Evolutionary conservation across 805 yeast genomes (phyloP), one percentile per base, ranked within the genome.

Genomic region (Millerozyma miso): DNA sequence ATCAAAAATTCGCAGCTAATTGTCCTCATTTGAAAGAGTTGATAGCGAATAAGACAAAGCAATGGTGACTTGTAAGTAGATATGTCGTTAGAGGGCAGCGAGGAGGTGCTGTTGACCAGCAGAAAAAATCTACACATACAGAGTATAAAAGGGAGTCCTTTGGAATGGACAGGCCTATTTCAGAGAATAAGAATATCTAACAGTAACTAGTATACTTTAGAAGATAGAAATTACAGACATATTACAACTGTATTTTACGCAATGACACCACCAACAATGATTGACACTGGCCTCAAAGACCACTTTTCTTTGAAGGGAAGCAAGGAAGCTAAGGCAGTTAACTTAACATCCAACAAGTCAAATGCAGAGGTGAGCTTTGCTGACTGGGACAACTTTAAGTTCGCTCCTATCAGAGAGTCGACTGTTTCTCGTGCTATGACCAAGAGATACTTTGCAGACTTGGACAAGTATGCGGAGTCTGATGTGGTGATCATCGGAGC

Each of bases 341-440:
- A 42, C n/a, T 38, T 55, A 26, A 42, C 51, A 15, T 47, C 59
- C 15, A 50, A 54, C 17, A 54, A 59, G 17, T 42, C 51, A 13
- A 53, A 59, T 35, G 48, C 56, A 29, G 51, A 58, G 7, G 60
- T 62, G 13, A 48, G 44, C 35, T 67, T 67, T 44, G 70, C 69
- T n/a, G 83, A 81, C 58, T 84, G 91, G 91, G 78, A 80, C 13
- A 67, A 69, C 36, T 84, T 84, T 65, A 65, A 73, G 52, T 84
- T 84, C 63, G 75, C 80, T 12, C 88, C 88, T 43, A 84, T 84
- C 54, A 74, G 89, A 46, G 91, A 84, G 66, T 80, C 88, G 5
- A 80, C 85, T 2, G 90, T 85, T 29, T 81, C 89, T 6, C 75
- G 90, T 47, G 91, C 90, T 29, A 84, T 84, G 90, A 83, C 89